phyloP scores from a whole-genome alignment of 768 basidiomycete species.

The Leccinellum luteum region DNA sequence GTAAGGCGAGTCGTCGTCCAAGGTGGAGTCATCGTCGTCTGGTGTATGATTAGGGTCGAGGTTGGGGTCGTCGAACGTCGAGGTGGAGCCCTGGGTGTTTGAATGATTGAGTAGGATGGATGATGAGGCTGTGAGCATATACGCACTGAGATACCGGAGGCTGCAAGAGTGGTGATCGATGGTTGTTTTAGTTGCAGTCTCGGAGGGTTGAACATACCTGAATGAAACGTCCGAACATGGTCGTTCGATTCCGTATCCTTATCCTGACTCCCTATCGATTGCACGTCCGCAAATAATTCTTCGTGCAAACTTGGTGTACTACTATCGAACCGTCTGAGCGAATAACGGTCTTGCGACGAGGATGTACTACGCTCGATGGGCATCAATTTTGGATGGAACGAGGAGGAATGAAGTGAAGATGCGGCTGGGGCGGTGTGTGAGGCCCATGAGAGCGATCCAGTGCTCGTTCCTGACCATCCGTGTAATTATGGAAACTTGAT shows the following conservation, averaged over 20 bases:
- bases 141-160: slow-evolving; percentile 20
- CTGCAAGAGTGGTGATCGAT: slow-evolving; percentile 7
- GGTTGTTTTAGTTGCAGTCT: not conserved
- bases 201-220: slow-evolving; percentile 11
- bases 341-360: slow-evolving; percentile 10
- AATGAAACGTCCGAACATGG: slow-evolving; percentile 12
- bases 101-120: not conserved
- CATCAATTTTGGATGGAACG: slow-evolving; percentile 15
- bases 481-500: not conserved
- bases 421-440: not conserved
- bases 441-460: not conserved
- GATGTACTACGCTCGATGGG: slow-evolving; percentile 11
- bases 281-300: slow-evolving; percentile 9
- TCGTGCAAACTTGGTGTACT: not conserved
- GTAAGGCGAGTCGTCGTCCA: slow-evolving; percentile 67
- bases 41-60: slow-evolving; percentile 12
- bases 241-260: slow-evolving; percentile 21
- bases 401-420: not conserved
- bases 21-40: slow-evolving; percentile 1
- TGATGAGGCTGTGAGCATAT: not conserved
- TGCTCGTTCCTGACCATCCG: not conserved
- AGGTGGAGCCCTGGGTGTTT: not conserved
- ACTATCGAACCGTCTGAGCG: slow-evolving; percentile 13
- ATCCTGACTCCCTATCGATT: slow-evolving; percentile 17
- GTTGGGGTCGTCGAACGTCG: slow-evolving; percentile 26